Base-by-base conservation (phyloP, 2,329 filamentous ascomycete genomes). In the Bipolaris zeicola region DNA sequence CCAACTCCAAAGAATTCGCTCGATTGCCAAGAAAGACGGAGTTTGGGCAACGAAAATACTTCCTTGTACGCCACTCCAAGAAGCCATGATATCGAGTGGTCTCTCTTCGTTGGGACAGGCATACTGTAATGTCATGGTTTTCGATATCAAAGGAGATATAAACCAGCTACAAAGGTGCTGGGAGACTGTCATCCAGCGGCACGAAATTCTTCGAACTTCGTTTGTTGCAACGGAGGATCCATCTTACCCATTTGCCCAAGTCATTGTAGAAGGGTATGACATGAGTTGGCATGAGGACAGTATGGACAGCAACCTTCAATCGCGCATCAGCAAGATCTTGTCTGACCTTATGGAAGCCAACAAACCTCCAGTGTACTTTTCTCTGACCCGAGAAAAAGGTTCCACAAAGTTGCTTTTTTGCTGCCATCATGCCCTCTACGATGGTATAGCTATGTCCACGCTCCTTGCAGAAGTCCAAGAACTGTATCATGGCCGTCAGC, bases 61-160 rank as follows among this genome's bases (percentile, higher is more conserved):
- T 5, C 92, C 92, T 0, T 96, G 93, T 70, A 96, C 92, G 1
- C 90, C 92, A 0, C 78, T 97, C 0, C 93, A 97, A 72, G 90
- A 96, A 77, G 89, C 89, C 0, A 96, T 96, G 92, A 80, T 96
- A 0, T 88, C 87, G 2, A 84, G 85, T 7, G 77, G 77, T 24
- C 63, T 73, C 3, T 76, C 77, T 66, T 79, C 60, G 2, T 75
- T 75, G 1, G 72, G 78, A 10, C 76, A 77, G 1, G 81, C 86
- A 1, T 96, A 96, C 70, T 86, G 84, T 66, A 96, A 96, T 70
- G 85, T 84, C 45, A 85, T 91, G 53, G 74, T 88, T 0, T 84
- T 96, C 59, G 79, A 82, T 5, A 70, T 96, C 6, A 76, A 75
- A 4, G 79, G 81, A 1, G 74, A 86, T 33, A 56, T 84, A 0